phyloP scores from a whole-genome alignment of 2,329 filamentous ascomycete genomes.

The Mycosphaerelloides madeirae region DNA sequence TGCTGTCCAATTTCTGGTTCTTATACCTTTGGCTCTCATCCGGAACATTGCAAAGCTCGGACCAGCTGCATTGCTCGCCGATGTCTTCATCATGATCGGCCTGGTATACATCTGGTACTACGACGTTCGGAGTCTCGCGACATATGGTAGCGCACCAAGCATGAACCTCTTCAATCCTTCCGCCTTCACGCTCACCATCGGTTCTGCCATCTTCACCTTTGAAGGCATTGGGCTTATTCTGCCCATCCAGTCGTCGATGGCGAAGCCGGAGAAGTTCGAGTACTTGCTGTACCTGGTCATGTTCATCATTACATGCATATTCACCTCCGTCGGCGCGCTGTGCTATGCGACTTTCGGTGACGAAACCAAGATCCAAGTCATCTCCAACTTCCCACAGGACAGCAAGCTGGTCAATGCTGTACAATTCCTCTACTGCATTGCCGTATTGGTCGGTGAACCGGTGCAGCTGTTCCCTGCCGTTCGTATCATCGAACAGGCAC shows the following conservation, averaged over 20 bases:
- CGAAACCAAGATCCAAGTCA: constrained; percentile 66
- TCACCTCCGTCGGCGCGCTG: constrained; percentile 66
- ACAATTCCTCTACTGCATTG: constrained; percentile 68
- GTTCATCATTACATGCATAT: constrained; percentile 67
- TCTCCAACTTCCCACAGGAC: constrained; percentile 68
- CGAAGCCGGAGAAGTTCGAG: constrained; percentile 62
- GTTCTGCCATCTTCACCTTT: constrained; percentile 72
- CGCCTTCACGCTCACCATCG: constrained; percentile 65
- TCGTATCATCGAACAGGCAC: constrained; percentile 63
- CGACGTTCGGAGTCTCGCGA: constrained; percentile 56
- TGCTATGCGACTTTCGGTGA: constrained; percentile 71
- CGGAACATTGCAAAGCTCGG: constrained; percentile 72
- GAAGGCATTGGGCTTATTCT: constrained; percentile 73
- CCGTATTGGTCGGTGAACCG: constrained; percentile 67
- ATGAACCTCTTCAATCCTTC: constrained; percentile 67
- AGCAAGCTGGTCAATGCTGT: constrained; percentile 70
- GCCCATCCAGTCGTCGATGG: constrained; percentile 72
- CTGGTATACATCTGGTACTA: constrained; percentile 70
- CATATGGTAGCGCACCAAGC: constrained; percentile 53
- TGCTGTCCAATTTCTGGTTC: constrained; percentile 58
- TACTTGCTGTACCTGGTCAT: constrained; percentile 64
- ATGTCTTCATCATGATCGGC: constrained; percentile 67
- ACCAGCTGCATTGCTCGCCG: constrained; percentile 63
- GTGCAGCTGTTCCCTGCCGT: constrained; percentile 72
- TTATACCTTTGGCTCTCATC: constrained; percentile 65